These are phyloP conservation scores for Lolium perenne DNA, from an alignment of 176 grass and related monocot species.

Conservation along the genomic window DNA sequence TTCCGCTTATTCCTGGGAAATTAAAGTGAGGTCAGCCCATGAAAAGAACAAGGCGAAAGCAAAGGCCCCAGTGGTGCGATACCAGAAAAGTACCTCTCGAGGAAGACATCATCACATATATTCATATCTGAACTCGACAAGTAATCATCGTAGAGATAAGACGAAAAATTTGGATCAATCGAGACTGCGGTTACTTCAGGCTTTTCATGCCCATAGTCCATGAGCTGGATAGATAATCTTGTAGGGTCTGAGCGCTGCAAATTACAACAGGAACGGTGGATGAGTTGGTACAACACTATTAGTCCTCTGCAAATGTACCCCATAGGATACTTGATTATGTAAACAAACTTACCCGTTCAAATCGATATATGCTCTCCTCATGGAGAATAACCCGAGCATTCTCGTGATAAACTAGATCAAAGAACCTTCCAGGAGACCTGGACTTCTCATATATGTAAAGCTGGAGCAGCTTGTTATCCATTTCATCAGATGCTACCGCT, in stretches of 20 bases:
- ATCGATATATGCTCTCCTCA: conserved; percentile 67
- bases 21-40: conserved; percentile 22
- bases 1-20: conserved; percentile 71
- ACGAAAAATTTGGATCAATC: conserved; percentile 66
- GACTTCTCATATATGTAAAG: conserved; percentile 78
- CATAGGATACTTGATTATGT: too few species aligned
- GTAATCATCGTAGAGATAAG: conserved; percentile 57
- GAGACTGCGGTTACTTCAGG: conserved; percentile 56
- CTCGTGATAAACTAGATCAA: conserved; percentile 76
- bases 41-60: conserved; percentile 40
- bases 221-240: conserved; percentile 60
- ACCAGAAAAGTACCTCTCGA: conserved; percentile 55
- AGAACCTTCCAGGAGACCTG: conserved; percentile 46
- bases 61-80: background rate
- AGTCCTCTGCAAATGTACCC: too few species aligned
- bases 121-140: conserved; percentile 47
- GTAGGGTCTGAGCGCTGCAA: conserved; percentile 53
- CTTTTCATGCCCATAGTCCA: conserved; percentile 70
- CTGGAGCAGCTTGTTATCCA: conserved; percentile 64
- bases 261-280: background rate
- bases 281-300: background rate
- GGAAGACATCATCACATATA: conserved; percentile 53
- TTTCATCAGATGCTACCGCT: conserved; percentile 68
- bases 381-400: conserved; percentile 63
- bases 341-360: conserved; percentile 59